Base-by-base conservation (phyloP, 1,284 basidiomycete species). In the Naganishia liquefaciens region DNA sequence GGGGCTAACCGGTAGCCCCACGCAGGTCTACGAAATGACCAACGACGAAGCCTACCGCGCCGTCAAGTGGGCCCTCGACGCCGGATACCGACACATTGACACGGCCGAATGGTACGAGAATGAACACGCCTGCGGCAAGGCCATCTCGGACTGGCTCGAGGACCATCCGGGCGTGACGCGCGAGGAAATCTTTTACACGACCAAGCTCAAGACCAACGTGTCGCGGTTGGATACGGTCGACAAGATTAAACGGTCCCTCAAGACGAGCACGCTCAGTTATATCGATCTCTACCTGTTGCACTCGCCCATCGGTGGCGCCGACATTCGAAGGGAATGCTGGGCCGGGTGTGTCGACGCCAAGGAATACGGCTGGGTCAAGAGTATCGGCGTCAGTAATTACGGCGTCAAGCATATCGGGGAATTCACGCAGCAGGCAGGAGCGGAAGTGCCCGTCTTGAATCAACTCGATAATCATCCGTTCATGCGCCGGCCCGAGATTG, bases 11-110 rank as follows among this genome's bases (percentile, higher is more conserved):
- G 61, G 27, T n/a, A n/a, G n/a, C n/a, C n/a, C n/a, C n/a, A n/a
- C n/a, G n/a, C n/a, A n/a, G 49, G 86, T 85, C n/a, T 89, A 88
- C 77, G 87, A 88, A 73, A 81, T 88, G 75, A 80, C 82, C 49
- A 84, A 84, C 47, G 69, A 79, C 30, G 82, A 84, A 69, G 84
- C 85, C 4, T 85, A 86, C 70, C 71, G 82, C 44, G 81, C 83
- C 53, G 84, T 87, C 39, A 83, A 77, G 51, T 84, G 82, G 80
- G 87, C 87, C 11, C 79, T 88, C 19, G 84, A 88, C 83, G 83
- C 84, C 40, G 86, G 87, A 15, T 87, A 88, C 77, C 82, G 84
- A 64, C 86, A 86, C 73, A 84, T 88, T 61, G 86, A 86, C 70
- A 80, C 84, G 73, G 70, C 72, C 43, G 72, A 73, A 65, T 79